phyloP scores from a whole-genome alignment of 2,329 filamentous ascomycete species.

The Ceratocystis diversiconidia region DNA sequence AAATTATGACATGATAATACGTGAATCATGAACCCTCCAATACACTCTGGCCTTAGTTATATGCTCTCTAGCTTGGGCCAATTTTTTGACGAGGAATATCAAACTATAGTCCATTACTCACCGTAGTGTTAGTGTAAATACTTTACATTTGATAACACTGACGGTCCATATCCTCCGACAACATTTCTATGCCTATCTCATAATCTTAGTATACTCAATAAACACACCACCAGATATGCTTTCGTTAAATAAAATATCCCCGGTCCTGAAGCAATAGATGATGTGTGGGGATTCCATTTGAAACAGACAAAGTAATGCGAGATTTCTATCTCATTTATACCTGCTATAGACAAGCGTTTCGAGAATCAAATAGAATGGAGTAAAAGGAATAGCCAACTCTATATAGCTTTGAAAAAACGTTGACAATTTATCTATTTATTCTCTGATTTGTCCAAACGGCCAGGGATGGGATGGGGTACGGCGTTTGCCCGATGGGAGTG shows the following conservation, averaged over 20 bases:
- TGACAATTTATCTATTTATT: neutral
- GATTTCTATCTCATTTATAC: too few species aligned
- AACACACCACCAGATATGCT: too few species aligned
- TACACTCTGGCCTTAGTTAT: constrained; percentile 70
- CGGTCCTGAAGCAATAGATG: too few species aligned
- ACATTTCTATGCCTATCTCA: constrained; percentile 30
- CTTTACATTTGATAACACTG: constrained; percentile 27
- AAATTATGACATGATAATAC: neutral
- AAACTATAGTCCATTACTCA: constrained; percentile 49
- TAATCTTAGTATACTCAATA: neutral
- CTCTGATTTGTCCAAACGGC: neutral
- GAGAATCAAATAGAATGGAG: too few species aligned
- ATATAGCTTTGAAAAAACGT: too few species aligned
- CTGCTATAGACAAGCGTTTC: too few species aligned
- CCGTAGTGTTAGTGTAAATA: constrained; percentile 30
- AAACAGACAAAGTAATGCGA: too few species aligned
- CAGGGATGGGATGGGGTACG: neutral
- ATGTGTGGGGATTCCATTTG: too few species aligned
- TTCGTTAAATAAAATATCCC: too few species aligned
- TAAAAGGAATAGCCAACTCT: too few species aligned
- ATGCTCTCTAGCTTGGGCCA: constrained; percentile 57
- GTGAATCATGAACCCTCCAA: constrained; percentile 40
- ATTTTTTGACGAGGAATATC: constrained; percentile 72
- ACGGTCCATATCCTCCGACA: constrained; percentile 56
- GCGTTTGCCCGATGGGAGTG: neutral